A percentile compares a stretch with the other conserved stretches of the same genome.
Conservation (phyloP, 2,329 filamentous ascomycete species). For the Colletotrichum lini region DNA sequence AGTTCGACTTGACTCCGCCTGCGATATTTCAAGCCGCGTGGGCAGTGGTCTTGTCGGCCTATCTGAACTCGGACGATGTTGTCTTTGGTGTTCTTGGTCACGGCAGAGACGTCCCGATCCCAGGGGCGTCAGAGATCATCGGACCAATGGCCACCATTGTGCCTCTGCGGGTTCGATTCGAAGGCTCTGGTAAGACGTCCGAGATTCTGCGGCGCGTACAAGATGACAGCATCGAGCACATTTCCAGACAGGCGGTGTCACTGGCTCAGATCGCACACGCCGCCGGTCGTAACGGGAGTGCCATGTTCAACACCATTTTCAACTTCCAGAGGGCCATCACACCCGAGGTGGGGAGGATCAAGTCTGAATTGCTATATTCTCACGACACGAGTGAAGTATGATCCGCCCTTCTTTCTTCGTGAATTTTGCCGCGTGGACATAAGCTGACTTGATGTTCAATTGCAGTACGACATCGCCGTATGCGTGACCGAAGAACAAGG, state of each 20-base stretch:
- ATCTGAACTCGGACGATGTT: slow-evolving; percentile 80
- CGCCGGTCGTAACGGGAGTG: not conserved
- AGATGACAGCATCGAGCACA: slow-evolving; percentile 25
- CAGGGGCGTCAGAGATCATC: slow-evolving; percentile 66
- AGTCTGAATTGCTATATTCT: not conserved
- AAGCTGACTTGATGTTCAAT: not conserved
- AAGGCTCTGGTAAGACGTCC: not conserved
- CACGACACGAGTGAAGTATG: slow-evolving; percentile 34
- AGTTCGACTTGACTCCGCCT: slow-evolving; percentile 77
- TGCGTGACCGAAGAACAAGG: slow-evolving; percentile 19
- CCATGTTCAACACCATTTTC: slow-evolving; percentile 30
- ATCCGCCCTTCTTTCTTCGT: no score
- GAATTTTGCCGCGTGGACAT: no score
- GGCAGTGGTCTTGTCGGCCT: slow-evolving; percentile 80
- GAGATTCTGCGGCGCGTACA: not conserved
- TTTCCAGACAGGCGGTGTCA: slow-evolving; percentile 7
- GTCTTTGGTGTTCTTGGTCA: slow-evolving; percentile 80
- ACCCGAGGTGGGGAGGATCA: not conserved
- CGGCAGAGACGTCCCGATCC: slow-evolving; percentile 65
- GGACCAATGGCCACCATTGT: slow-evolving; percentile 74
- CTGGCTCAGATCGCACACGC: slow-evolving; percentile 24
- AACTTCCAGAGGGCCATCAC: slow-evolving; percentile 28
- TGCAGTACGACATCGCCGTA: slow-evolving; percentile 9
- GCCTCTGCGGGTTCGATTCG: slow-evolving; percentile 62
- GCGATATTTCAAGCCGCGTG: slow-evolving; percentile 83